phyloP scores from a whole-genome alignment of 257 asterid species.

The Solanum bukasovii region DNA sequence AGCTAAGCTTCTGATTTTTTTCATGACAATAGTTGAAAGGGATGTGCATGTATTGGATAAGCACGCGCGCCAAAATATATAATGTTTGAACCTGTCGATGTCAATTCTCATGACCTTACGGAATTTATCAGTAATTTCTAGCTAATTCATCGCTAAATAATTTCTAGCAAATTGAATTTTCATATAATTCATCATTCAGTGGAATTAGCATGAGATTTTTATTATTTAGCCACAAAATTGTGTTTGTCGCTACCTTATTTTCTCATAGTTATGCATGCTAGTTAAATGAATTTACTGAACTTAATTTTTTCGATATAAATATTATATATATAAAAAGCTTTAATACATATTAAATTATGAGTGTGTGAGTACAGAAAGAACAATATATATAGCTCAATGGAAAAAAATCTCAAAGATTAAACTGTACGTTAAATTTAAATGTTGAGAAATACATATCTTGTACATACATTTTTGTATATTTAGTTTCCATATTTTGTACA shows the following conservation, averaged over 20 bases:
- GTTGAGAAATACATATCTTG: too few species aligned
- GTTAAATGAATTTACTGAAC: background rate
- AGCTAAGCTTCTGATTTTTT: background rate
- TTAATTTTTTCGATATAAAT: background rate
- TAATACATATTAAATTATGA: background rate
- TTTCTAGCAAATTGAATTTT: background rate
- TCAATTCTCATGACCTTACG: background rate
- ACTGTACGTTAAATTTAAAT: background rate
- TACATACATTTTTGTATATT: too few species aligned
- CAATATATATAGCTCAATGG: background rate
- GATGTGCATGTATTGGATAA: background rate
- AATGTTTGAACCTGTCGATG: background rate
- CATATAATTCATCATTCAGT: background rate
- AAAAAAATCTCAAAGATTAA: background rate
- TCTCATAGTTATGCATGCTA: background rate
- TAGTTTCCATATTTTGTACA: too few species aligned
- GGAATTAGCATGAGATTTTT: background rate
- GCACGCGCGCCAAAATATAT: background rate
- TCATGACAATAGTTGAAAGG: background rate
- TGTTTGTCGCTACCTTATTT: background rate
- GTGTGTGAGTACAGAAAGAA: background rate
- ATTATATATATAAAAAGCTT: background rate
- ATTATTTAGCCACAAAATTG: background rate
- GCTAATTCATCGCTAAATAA: background rate
- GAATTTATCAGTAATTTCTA: background rate